Percentiles rank a stretch among this genome's conserved stretches.
These are phyloP conservation scores for Flammula alnicola DNA, from an alignment of 1,284 basidiomycete species.

Conservation along the genomic window DNA sequence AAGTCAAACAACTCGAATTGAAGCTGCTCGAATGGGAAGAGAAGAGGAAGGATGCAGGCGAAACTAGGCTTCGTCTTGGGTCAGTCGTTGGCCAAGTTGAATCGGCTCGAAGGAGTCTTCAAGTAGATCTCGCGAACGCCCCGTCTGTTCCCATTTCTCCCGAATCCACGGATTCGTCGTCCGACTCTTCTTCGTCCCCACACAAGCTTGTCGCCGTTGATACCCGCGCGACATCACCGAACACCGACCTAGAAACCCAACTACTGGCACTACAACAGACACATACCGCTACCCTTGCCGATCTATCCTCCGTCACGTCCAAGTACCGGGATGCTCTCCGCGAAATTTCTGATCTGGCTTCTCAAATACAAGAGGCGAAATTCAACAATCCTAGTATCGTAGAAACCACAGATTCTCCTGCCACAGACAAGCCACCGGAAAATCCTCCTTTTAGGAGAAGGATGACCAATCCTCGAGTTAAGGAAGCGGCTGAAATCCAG, in stretches of 20 bases:
- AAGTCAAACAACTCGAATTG: slow-evolving; percentile 74
- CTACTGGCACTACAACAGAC: slow-evolving; percentile 73
- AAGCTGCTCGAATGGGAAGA: slow-evolving; percentile 78
- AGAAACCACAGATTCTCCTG: slow-evolving; percentile 51
- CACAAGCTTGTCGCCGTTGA: slow-evolving; percentile 15
- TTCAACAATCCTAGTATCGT: slow-evolving; percentile 48
- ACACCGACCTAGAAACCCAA: slow-evolving; percentile 54
- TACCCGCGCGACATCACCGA: slow-evolving; percentile 15
- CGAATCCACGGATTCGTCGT: slow-evolving; percentile 19
- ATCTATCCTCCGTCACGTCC: slow-evolving; percentile 75
- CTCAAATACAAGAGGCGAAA: slow-evolving; percentile 82
- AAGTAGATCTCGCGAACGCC: slow-evolving; percentile 44
- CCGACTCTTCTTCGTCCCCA: slow-evolving; percentile 16
- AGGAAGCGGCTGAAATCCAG: slow-evolving; percentile 55
- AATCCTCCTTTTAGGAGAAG: slow-evolving; percentile 52
- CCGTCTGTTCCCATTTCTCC: slow-evolving; percentile 25
- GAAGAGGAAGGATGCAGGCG: slow-evolving; percentile 66
- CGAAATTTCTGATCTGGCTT: slow-evolving; percentile 86
- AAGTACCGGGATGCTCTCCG: slow-evolving; percentile 90
- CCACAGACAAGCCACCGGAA: slow-evolving; percentile 51
- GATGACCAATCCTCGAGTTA: slow-evolving; percentile 49
- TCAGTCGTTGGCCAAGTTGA: slow-evolving; percentile 72
- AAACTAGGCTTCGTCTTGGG: slow-evolving; percentile 67
- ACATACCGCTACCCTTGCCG: slow-evolving; percentile 77
- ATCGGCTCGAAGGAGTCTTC: slow-evolving; percentile 67